Evolutionary conservation across 2,329 filamentous ascomycete species (phyloP).

Genomic region (Aureobasidium mangrovei): DNA sequence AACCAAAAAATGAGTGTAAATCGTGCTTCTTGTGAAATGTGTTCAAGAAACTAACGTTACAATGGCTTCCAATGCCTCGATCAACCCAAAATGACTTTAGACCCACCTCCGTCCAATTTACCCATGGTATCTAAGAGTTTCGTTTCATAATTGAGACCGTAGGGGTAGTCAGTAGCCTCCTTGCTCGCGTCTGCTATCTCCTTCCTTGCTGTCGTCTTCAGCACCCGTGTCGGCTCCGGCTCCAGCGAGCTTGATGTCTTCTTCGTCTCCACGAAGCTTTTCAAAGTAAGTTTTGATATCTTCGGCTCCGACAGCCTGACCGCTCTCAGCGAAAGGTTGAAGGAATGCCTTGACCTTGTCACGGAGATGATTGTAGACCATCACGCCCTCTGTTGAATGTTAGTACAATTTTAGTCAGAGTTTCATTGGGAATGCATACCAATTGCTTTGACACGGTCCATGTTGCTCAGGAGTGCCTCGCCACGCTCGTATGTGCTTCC

Average conservation of each 20-base stretch:
- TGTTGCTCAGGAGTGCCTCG: conserved; percentile 81
- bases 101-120: too few species aligned
- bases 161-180: not conserved
- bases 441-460: conserved; percentile 87
- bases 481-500: conserved; percentile 83
- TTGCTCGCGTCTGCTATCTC: not conserved
- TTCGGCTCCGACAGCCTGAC: conserved; percentile 79
- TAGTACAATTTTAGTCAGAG: not conserved
- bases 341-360: conserved; percentile 94
- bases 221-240: conserved; percentile 39
- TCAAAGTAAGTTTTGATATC: conserved; percentile 97
- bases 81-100: too few species aligned
- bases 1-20: too few species aligned
- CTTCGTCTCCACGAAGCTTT: conserved; percentile 79
- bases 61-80: too few species aligned
- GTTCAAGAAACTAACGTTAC: too few species aligned
- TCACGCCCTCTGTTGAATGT: conserved; percentile 60
- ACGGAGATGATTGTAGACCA: conserved; percentile 95
- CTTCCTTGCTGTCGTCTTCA: conserved; percentile 23
- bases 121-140: too few species aligned
- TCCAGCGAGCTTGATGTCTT: conserved; percentile 57
- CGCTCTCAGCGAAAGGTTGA: conserved; percentile 86
- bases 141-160: too few species aligned
- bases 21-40: too few species aligned
- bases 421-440: not conserved